Evolutionary conservation across 192 early-diverging fungal species (phyloP), one percentile per base, ranked within the genome.

Genomic region (Mortierella antarctica): DNA sequence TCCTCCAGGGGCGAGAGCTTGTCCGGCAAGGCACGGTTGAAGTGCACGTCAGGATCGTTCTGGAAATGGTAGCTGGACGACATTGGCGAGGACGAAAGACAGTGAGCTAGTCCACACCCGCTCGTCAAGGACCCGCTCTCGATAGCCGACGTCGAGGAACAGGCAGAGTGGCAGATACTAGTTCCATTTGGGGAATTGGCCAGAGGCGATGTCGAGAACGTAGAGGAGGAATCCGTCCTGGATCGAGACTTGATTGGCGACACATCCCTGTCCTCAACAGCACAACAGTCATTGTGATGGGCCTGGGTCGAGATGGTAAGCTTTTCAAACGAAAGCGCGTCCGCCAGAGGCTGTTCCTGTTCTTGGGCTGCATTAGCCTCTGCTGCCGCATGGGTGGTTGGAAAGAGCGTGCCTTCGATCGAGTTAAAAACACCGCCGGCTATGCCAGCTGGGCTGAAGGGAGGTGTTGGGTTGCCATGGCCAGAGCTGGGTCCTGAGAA

Each of bases 31-130:
- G 76, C 49, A 13, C 77, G 77, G 55, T 80, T 80, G 44, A 80
- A 80, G 60, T 80, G 77, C 40, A 80, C 70, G n/a, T 80, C 77
- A 11, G 77, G 77, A n/a, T 80, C 77, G 55, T 80, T 80, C 49
- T 80, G 70, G 49, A 80, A 64, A 23, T 80, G 77, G 50, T 80
- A 80, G 52, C 76, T 65, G 44, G 77, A 80, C 13, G 77, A 71
- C 46, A 71, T 6, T 3, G 70, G 65, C 6, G 77, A 72, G 8
- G 70, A 78, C 51, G 74, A 72, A 6, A 67, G 51, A 12, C 31
- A 31, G 50, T 49, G 42, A 21, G 64, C 21, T 8, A 51, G 56
- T 14, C 18, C 20, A 39, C 47, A 31, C 31, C 31, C 31, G 31
- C 31, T 31, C 1, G 31, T 2, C 31, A 31, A 31, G 31, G 31